Evolutionary conservation across 352 stramenopile genomes (phyloP), one percentile per base, ranked within the genome.

Genomic region (Globisporangium solare): DNA sequence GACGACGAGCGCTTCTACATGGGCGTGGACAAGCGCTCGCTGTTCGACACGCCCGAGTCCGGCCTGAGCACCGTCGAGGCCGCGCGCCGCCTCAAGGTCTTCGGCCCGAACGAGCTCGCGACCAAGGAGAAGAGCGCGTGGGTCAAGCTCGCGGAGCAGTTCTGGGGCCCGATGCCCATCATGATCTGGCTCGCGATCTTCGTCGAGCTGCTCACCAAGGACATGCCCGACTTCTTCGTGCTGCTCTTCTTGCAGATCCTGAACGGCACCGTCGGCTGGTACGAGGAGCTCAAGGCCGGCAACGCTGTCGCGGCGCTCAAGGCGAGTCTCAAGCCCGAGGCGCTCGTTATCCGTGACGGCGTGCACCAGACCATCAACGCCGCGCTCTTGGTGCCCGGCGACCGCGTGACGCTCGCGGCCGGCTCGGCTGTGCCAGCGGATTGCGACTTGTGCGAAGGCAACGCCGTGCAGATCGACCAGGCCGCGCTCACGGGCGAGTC

Each of bases 401-500:
- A 99, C 70, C 71, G 97, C 42, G 63, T 98, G n/a, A 82, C 91
- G 35, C 70, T 99, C 6, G 71, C 74, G 13, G 67, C 90, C 8
- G 96, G 96, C 17, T 86, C 90, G 3, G 88, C 91, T 13, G 84
- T 99, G 22, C 95, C 96, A 6, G 94, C 94, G 0, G 96, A 99
- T 75, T 87, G 92, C 54, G 71, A 92, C 32, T 56, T 96, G 14
- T 88, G 89, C 63, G 76, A 89, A 20, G 79, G 94, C 53, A 80
- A 93, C 39, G 56, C 73, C 17, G 67, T 98, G 47, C 77, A 95
- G 59, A 89, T 97, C 50, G 86, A 97, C 67, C 88, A 98, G 70
- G 86, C 92, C 27, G 83, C 86, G 41, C 77, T 99, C 22, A 98
- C 94, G 18, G 96, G 96, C 61, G 94, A 98, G 66, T 97, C 91